A percentile compares a stretch with the other conserved stretches of the same genome.
phyloP scores from a whole-genome alignment of 2,329 filamentous ascomycete species.

The Talaromyces sp. region DNA sequence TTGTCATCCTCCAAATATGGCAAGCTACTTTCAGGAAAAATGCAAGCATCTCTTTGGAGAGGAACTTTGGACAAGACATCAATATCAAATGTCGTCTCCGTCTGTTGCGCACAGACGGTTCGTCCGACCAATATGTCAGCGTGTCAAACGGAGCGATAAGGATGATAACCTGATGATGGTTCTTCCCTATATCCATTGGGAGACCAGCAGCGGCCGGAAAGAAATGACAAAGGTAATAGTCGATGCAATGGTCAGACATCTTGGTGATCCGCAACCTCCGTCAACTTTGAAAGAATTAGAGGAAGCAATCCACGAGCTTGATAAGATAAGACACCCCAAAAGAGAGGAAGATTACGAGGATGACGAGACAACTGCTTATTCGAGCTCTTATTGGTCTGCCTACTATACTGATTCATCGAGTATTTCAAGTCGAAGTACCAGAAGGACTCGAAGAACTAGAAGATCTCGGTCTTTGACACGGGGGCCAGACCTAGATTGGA shows the following conservation, averaged over 20 bases:
- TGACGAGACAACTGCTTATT: neutral
- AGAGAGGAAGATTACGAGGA: neutral
- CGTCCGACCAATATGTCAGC: conserved; percentile 9
- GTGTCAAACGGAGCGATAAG: neutral
- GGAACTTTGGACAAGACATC: conserved; percentile 9
- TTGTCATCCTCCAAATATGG: neutral
- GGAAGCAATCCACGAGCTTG: neutral
- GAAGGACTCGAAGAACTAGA: neutral
- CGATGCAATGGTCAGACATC: conserved; percentile 6
- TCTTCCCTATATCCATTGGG: conserved; percentile 12
- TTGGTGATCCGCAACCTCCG: neutral
- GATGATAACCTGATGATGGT: conserved; percentile 10
- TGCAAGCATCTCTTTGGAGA: conserved; percentile 11
- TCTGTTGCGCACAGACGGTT: conserved; percentile 12
- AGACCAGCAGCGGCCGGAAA: conserved; percentile 2
- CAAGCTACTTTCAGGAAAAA: conserved; percentile 11
- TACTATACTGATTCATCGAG: neutral
- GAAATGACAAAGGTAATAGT: conserved; percentile 14
- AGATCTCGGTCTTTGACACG: neutral
- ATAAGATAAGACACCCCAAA: neutral
- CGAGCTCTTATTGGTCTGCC: neutral
- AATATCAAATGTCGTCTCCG: conserved; percentile 11
- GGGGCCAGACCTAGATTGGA: neutral
- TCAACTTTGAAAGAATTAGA: neutral
- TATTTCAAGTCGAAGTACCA: neutral